Conservation (phyloP, 768 basidiomycete species). For the Tubosaeta brunneosetosa region DNA sequence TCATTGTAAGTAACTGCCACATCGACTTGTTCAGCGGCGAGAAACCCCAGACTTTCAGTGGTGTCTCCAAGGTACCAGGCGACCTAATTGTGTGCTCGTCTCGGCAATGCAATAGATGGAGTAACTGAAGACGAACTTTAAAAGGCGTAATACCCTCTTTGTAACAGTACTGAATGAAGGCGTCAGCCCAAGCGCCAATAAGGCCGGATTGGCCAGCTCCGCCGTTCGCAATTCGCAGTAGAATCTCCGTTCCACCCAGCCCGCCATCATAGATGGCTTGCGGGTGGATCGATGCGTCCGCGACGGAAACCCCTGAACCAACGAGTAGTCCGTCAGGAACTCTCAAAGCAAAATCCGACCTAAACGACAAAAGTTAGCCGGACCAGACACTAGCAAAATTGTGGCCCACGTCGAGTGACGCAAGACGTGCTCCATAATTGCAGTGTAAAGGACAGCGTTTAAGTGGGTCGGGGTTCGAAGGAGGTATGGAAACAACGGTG, state of each 20-base stretch:
- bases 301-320: slow-evolving; percentile 1
- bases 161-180: slow-evolving; percentile 36
- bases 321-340: slow-evolving; percentile 1
- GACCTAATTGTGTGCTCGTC: slow-evolving; percentile 31
- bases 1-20: slow-evolving; percentile 50
- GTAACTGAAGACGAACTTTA: slow-evolving; percentile 29
- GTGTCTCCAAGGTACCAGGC: slow-evolving; percentile 57
- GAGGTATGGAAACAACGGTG: neutral
- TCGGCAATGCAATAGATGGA: neutral
- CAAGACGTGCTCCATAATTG: slow-evolving; percentile 1
- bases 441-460: neutral
- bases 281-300: slow-evolving; percentile 10
- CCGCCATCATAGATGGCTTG: slow-evolving; percentile 39
- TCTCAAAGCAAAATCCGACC: neutral
- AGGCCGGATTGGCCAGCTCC: slow-evolving; percentile 51
- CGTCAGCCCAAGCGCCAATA: slow-evolving; percentile 43
- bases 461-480: neutral
- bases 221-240: slow-evolving; percentile 45
- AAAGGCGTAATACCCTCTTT: slow-evolving; percentile 23
- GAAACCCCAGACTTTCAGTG: slow-evolving; percentile 42
- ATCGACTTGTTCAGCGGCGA: slow-evolving; percentile 42
- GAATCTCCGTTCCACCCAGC: slow-evolving; percentile 30
- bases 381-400: neutral
- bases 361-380: neutral
- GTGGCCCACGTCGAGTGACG: slow-evolving; percentile 4